Evolutionary conservation across 2,329 filamentous ascomycete genomes (phyloP).

Genomic region (Beauveria caledonica): DNA sequence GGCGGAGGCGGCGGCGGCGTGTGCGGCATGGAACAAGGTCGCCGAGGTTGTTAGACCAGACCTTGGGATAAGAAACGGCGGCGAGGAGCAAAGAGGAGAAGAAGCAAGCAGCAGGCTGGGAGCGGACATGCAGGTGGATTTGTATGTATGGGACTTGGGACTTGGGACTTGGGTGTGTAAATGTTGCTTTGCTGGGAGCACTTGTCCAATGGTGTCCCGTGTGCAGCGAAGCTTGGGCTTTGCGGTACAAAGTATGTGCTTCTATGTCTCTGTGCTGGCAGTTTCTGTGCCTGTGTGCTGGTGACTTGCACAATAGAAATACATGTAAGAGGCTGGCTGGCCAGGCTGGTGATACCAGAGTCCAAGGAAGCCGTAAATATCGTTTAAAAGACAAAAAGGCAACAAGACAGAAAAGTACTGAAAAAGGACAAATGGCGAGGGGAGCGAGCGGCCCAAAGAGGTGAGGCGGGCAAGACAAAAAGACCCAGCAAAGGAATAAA

Average conservation of each 20-base stretch:
- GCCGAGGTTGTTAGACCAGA: neutral
- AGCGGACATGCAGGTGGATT: constrained; percentile 7
- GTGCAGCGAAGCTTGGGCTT: neutral
- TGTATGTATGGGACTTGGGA: neutral
- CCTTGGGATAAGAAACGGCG: constrained; percentile 10
- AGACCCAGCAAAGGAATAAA: neutral
- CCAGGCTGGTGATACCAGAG: constrained; percentile 4
- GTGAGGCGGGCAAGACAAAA: neutral
- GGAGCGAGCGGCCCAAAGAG: neutral
- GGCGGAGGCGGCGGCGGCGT: neutral
- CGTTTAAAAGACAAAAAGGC: neutral
- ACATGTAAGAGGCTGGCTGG: constrained; percentile 4
- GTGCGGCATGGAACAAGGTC: neutral
- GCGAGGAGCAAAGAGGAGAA: constrained; percentile 13
- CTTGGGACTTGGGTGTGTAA: neutral
- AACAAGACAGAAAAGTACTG: neutral
- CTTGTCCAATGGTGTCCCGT: neutral
- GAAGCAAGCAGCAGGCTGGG: constrained; percentile 5
- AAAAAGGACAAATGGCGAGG: neutral
- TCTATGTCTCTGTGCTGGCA: neutral
- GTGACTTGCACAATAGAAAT: constrained; percentile 7
- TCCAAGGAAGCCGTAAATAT: neutral
- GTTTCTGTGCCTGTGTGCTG: neutral
- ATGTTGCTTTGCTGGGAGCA: neutral
- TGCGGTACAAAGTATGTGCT: neutral